phyloP scores from a whole-genome alignment of 768 basidiomycete genomes.

The Royoungia palumana region DNA sequence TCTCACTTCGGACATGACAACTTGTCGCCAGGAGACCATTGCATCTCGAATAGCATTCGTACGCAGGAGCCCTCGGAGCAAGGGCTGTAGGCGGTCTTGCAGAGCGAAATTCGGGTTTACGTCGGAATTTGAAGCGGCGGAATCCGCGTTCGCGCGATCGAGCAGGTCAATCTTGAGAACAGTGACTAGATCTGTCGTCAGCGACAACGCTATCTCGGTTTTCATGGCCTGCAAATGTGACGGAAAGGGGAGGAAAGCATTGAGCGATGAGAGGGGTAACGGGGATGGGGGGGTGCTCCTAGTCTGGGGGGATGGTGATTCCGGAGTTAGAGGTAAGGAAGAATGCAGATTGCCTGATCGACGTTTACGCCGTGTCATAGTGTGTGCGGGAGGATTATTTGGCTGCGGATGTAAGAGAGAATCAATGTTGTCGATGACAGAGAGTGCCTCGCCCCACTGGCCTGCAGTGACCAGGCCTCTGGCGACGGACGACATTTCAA shows the following conservation, averaged over 20 bases:
- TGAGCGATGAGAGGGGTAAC: slow-evolving; percentile 63
- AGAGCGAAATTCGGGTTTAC: slow-evolving; percentile 42
- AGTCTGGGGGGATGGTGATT: slow-evolving; percentile 15
- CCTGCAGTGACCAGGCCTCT: slow-evolving; percentile 74
- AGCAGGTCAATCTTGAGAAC: slow-evolving; percentile 66
- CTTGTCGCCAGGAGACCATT: slow-evolving; percentile 64
- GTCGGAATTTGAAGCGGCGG: slow-evolving; percentile 11
- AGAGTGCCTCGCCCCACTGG: slow-evolving; percentile 85
- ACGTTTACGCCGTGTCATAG: slow-evolving; percentile 2
- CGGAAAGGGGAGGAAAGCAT: slow-evolving; percentile 75
- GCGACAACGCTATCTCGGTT: slow-evolving; percentile 69
- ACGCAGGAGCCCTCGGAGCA: slow-evolving; percentile 73
- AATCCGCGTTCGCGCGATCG: slow-evolving; percentile 41
- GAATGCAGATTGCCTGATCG: slow-evolving; percentile 22
- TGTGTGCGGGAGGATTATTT: slow-evolving; percentile 5
- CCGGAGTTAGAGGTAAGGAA: slow-evolving; percentile 38
- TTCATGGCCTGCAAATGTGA: slow-evolving; percentile 67
- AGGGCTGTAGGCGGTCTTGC: slow-evolving; percentile 63
- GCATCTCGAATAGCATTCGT: slow-evolving; percentile 71
- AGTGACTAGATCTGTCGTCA: slow-evolving; percentile 75
- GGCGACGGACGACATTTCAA: slow-evolving; percentile 74
- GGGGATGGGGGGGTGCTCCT: slow-evolving; percentile 33
- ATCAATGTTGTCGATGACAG: slow-evolving; percentile 66
- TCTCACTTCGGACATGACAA: slow-evolving; percentile 59
- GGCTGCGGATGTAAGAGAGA: slow-evolving; percentile 45